Base-by-base conservation (phyloP, 2,329 filamentous ascomycete genomes). In the Aspergillus pseudoviridinutans region DNA sequence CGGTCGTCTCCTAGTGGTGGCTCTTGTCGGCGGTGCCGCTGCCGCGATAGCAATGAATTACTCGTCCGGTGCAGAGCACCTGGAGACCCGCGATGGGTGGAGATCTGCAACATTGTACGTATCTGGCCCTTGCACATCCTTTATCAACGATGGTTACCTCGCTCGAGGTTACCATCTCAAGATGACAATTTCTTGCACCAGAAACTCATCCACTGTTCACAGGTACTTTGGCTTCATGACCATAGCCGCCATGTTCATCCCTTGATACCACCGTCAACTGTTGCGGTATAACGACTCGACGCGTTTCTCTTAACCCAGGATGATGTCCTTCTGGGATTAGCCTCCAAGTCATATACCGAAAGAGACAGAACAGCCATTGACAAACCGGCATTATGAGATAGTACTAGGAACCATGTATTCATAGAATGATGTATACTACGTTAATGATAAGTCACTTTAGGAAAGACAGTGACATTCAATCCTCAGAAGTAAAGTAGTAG, bases 1-100 rank as follows among this genome's bases (percentile, higher is more conserved):
- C 0, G 83, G 81, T 1, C 79, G 85, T n/a, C 78, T 87, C 61
- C 79, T 80, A 0, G 79, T 88, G 2, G 80, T 85, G 1, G 64
- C 80, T 3, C 73, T 87, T 0, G 79, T 84, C 0, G 81, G 78
- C 0, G 71, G 78, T 0, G 78, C 80, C 1, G 76, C 81, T 7
- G 68, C 71, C 4, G 67, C 69, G n/a, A 69, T 74, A 53, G 73
- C 73, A 12, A 69, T 72, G n/a, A 70, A 70, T 57, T 69, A 71
- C 44, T 71, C 72, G 4, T 57, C 68, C 5, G 72, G 73, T 4
- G 62, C 69, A 41, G 72, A 74, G 10, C 57, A 75, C 12, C 68
- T 75, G 35, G 71, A 73, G 41, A 73, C 74, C 1, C 66, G 66
- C 46, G 73, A 76, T 67, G 74, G 73, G 8, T 76, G 74, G 74